Evolutionary conservation across 2,329 filamentous ascomycete genomes (phyloP), one percentile per base, ranked within the genome.

Genomic region (Aspergillus viridinutans): DNA sequence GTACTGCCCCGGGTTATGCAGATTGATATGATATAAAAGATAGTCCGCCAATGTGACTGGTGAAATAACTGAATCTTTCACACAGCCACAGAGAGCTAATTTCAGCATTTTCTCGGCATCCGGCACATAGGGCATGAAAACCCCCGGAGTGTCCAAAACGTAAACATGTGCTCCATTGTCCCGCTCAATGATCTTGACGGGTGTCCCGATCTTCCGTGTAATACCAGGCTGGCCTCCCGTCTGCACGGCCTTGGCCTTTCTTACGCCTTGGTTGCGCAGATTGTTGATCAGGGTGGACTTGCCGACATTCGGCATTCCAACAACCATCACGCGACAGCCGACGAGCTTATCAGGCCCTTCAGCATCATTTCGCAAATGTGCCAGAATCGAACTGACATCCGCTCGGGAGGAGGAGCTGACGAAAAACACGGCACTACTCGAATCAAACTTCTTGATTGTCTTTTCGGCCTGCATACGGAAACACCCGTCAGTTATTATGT

Each of bases 261-360:
- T 76, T 63, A 90, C 82, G 43, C 91, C 90, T 20, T 82, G 79
- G 43, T 81, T 83, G 21, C 94, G 87, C 50, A 97, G 82, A 17
- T 87, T 84, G 73, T 99, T 99, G 45, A 99, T 84, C n/a, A 99
- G 80, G 1, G 92, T 92, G 49, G 90, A 96, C 76, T 99, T 99
- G 38, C 94, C 94, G 0, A 96, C 90, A 70, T 99, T 99, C 38
- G 94, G 94, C 92, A 99, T 97, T 55, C 94, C 94, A 14, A 97
- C 92, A 0, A 97, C 85, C 72, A 99, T 83, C 56, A 92, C 84
- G 50, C 92, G 85, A 64, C 91, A 83, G n/a, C 92, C 92, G 7
- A 90, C 87, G n/a, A 97, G 76, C 23, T 83, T 67, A 57, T 73
- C 71, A 45, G 72, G 66, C 35, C 64, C 68, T 47, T 62, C 60